phyloP scores from a whole-genome alignment of 257 asterid species.

The Striga asiatica region DNA sequence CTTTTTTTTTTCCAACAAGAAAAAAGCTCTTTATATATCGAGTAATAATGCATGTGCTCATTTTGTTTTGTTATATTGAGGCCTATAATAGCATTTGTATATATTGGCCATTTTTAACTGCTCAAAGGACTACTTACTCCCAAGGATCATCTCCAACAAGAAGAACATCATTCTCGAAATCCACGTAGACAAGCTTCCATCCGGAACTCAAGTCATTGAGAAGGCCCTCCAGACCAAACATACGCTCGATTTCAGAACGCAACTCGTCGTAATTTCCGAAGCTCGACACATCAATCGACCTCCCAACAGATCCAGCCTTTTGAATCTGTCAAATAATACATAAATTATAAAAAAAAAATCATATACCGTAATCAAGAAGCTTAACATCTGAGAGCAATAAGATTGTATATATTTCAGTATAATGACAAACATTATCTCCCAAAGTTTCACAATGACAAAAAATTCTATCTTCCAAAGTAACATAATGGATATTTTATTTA shows the following conservation, averaged over 20 bases:
- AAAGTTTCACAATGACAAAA: neutral
- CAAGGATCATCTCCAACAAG: constrained; percentile 92
- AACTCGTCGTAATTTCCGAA: constrained; percentile 60
- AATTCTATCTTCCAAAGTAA: too few relatives aligned
- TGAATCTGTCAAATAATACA: constrained; percentile 42
- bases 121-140: constrained; percentile 56
- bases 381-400: neutral
- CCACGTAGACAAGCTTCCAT: constrained; percentile 84
- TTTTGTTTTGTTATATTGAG: too few relatives aligned
- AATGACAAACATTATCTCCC: neutral
- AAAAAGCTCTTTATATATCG: neutral
- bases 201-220: constrained; percentile 65
- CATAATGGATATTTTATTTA: too few relatives aligned
- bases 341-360: neutral
- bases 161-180: constrained; percentile 68
- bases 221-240: constrained; percentile 78
- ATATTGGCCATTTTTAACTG: too few relatives aligned
- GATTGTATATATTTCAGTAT: neutral
- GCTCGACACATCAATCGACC: constrained; percentile 71
- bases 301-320: constrained; percentile 82
- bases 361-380: neutral
- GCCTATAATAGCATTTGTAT: too few relatives aligned
- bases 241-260: constrained; percentile 58
- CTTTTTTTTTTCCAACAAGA: neutral
- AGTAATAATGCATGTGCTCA: neutral